phyloP scores from a whole-genome alignment of 768 basidiomycete genomes.

The Leccinellum rugosiceps region DNA sequence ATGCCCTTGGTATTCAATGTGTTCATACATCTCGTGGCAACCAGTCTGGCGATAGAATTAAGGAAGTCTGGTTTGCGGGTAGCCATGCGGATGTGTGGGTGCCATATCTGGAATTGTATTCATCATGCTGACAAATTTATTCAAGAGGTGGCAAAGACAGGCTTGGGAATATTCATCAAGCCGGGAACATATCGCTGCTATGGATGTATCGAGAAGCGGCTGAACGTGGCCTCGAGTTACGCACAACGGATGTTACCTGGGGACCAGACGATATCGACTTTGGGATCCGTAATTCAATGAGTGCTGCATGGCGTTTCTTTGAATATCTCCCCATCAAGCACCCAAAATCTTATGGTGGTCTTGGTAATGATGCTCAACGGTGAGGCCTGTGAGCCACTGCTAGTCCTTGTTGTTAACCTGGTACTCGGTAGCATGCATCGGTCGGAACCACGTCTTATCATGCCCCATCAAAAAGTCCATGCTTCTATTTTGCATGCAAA shows the following conservation, averaged over 20 bases:
- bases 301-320: not conserved
- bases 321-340: slow-evolving; percentile 16
- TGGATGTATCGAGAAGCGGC: not conserved
- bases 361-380: not conserved
- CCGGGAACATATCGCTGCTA: not conserved
- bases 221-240: slow-evolving; percentile 4
- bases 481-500: not conserved
- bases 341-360: not conserved
- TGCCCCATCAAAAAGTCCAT: not conserved
- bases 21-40: not conserved
- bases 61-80: not conserved
- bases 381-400: not conserved
- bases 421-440: not conserved
- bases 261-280: slow-evolving; percentile 15
- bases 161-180: not conserved
- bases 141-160: slow-evolving; percentile 9
- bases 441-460: not conserved
- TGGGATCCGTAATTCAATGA: slow-evolving; percentile 14
- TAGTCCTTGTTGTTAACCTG: not conserved
- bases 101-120: not conserved
- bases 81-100: too few species aligned
- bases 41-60: not conserved
- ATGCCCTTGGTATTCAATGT: not conserved
- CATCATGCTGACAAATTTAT: not conserved
- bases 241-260: slow-evolving; percentile 14